Evolutionary conservation across 352 stramenopile species (phyloP).

Genomic region (Phytopythium ostracodes): DNA sequence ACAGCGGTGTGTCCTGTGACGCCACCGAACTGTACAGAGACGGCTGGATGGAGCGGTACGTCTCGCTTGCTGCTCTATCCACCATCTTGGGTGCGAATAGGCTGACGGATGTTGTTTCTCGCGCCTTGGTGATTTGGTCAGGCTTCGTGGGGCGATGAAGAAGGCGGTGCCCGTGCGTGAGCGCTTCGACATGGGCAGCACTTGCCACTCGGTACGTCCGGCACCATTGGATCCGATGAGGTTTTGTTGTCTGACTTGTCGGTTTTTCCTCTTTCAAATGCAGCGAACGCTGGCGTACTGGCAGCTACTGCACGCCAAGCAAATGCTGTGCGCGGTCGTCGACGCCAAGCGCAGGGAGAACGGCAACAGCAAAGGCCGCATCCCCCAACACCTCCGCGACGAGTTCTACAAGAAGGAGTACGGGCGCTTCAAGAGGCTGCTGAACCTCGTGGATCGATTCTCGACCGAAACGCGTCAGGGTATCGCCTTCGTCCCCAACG

Average conservation of each 20-base stretch:
- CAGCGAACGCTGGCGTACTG: constrained; percentile 75
- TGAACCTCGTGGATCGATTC: constrained; percentile 63
- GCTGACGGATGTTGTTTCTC: neutral
- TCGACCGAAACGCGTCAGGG: constrained; percentile 43
- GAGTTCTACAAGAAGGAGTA: constrained; percentile 64
- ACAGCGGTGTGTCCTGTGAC: constrained; percentile 59
- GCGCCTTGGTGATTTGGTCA: constrained; percentile 10
- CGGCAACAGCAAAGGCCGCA: constrained; percentile 38
- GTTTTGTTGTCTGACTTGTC: neutral
- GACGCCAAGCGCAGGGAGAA: constrained; percentile 50
- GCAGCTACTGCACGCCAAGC: constrained; percentile 79
- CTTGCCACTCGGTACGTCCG: constrained; percentile 65
- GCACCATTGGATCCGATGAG: neutral
- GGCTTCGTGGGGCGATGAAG: constrained; percentile 32
- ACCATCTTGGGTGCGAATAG: neutral
- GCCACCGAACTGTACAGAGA: constrained; percentile 58
- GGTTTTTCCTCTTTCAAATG: constrained; percentile 2
- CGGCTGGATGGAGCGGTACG: constrained; percentile 61
- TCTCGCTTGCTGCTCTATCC: neutral
- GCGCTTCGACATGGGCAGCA: constrained; percentile 70
- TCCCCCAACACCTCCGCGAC: constrained; percentile 30
- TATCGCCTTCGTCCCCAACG: constrained; percentile 38
- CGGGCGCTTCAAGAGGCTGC: constrained; percentile 67
- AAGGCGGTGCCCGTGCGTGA: constrained; percentile 22
- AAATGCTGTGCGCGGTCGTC: constrained; percentile 72